These are phyloP conservation scores for Penicillium sp. DNA, from an alignment of 2,329 filamentous ascomycete species.

Conservation along the genomic window DNA sequence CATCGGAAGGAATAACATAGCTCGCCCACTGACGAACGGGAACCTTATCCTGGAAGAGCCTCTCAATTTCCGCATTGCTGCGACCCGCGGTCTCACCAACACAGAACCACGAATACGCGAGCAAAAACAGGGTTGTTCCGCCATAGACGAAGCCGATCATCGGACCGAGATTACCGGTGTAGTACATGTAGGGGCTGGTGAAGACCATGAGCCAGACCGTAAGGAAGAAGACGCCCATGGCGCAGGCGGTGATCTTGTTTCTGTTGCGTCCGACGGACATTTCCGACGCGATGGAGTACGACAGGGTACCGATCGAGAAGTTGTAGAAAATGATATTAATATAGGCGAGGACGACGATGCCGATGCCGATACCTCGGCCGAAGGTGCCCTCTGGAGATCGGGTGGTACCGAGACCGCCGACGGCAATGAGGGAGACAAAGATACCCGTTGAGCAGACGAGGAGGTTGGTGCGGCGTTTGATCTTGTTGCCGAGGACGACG, in stretches of 20 bases:
- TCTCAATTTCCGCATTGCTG: conserved; percentile 36
- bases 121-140: conserved; percentile 26
- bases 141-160: conserved; percentile 38
- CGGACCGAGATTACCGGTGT: conserved; percentile 30
- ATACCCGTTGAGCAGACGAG: conserved; percentile 38
- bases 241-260: conserved; percentile 47
- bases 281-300: conserved; percentile 46
- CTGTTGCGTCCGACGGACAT: conserved; percentile 50
- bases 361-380: conserved; percentile 24
- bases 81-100: conserved; percentile 42
- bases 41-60: conserved; percentile 40
- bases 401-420: conserved; percentile 44
- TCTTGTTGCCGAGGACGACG: conserved; percentile 42
- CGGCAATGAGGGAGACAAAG: conserved; percentile 41
- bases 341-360: conserved; percentile 44
- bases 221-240: conserved; percentile 45
- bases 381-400: conserved; percentile 18
- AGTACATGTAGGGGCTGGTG: conserved; percentile 37
- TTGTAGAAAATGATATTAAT: conserved; percentile 47
- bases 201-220: conserved; percentile 35
- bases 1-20: conserved; percentile 16
- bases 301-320: conserved; percentile 45
- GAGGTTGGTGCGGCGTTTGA: conserved; percentile 45
- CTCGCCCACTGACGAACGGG: conserved; percentile 34
- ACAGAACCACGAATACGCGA: conserved; percentile 39